These are phyloP conservation scores for Stachybotrys elegans DNA, from an alignment of 2,329 filamentous ascomycete genomes.

Conservation along the genomic window DNA sequence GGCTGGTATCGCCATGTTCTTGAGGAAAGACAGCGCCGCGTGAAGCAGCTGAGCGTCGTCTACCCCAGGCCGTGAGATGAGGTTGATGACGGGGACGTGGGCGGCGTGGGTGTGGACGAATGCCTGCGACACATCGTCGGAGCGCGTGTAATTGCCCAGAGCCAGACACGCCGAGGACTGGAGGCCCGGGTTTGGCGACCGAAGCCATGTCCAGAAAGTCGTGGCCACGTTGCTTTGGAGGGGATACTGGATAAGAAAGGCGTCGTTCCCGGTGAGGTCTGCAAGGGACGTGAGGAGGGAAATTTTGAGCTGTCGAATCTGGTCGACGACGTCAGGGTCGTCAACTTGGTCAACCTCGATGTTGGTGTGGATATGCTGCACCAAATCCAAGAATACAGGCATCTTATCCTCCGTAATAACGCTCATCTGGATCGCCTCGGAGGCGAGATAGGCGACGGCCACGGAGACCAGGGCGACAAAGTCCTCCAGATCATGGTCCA, in stretches of 20 bases:
- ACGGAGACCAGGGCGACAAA: slow-evolving; percentile 48
- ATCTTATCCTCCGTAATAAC: slow-evolving; percentile 37
- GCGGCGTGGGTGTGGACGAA: slow-evolving; percentile 40
- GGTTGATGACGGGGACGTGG: slow-evolving; percentile 37
- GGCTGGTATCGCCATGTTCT: slow-evolving; percentile 57
- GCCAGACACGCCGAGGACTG: slow-evolving; percentile 55
- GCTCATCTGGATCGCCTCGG: slow-evolving; percentile 43
- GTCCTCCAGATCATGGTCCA: slow-evolving; percentile 45
- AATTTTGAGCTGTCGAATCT: slow-evolving; percentile 43
- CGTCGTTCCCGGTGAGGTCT: slow-evolving; percentile 45
- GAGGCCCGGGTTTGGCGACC: slow-evolving; percentile 33
- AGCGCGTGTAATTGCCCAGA: slow-evolving; percentile 57
- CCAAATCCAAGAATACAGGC: slow-evolving; percentile 39
- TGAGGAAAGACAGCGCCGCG: slow-evolving; percentile 54
- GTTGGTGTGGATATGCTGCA: slow-evolving; percentile 41
- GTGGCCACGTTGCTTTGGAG: slow-evolving; percentile 36
- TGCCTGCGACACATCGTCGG: slow-evolving; percentile 45
- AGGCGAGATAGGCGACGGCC: slow-evolving; percentile 51
- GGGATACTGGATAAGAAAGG: slow-evolving; percentile 37
- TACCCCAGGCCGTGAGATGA: slow-evolving; percentile 37
- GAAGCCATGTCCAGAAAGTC: slow-evolving; percentile 44
- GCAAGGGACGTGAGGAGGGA: slow-evolving; percentile 47
- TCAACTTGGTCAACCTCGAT: slow-evolving; percentile 35
- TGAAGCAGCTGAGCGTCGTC: slow-evolving; percentile 50
- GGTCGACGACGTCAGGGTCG: slow-evolving; percentile 36